Base-by-base conservation (phyloP, 202 grass and related monocot genomes). In the Miscanthus sacchariflorus region DNA sequence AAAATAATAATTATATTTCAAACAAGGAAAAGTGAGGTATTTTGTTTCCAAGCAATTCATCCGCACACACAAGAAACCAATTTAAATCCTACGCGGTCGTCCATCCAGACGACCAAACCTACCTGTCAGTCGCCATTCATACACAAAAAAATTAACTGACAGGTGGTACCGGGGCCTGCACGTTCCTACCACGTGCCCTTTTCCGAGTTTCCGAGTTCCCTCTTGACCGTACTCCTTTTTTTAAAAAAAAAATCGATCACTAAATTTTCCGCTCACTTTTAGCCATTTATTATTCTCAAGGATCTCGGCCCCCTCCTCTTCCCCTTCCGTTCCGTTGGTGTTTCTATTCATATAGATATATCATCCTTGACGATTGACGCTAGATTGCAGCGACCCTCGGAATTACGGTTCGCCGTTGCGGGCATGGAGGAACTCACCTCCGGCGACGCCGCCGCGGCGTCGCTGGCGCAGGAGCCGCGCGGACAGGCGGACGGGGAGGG, bases 351-450 rank as follows among this genome's bases (percentile, higher is more conserved):
- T 58, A 36, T 36, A 39, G 35, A 36, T 30, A 30, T 36, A 36
- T 56, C 52, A n/a, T n/a, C 78, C 18, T 23, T 25, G n/a, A 64
- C 59, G 59, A 25, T 79, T 19, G 52, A 73, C 86, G 68, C 72
- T 86, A 84, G 81, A 61, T 86, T 68, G 46, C 78, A 54, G 46
- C 52, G 36, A 52, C 43, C 54, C 68, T 66, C 33, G 52, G 43
- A 59, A 68, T 80, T 85, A 11, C 82, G 30, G 23, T 81, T 77
- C 73, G 67, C 66, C 9, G 40, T n/a, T 13, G 44, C 71, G 82
- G 66, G 21, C 38, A 92, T 92, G 90, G 87, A 82, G 83, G 79
- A 82, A 69, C 56, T 25, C 59, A 64, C 66, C 36, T 74, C 86
- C 77, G 88, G 80, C 78, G 86, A 72, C 7, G 44, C 15, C 65